Evolutionary conservation across 2,329 filamentous ascomycete genomes (phyloP).

Genomic region (Penicillium sp.): DNA sequence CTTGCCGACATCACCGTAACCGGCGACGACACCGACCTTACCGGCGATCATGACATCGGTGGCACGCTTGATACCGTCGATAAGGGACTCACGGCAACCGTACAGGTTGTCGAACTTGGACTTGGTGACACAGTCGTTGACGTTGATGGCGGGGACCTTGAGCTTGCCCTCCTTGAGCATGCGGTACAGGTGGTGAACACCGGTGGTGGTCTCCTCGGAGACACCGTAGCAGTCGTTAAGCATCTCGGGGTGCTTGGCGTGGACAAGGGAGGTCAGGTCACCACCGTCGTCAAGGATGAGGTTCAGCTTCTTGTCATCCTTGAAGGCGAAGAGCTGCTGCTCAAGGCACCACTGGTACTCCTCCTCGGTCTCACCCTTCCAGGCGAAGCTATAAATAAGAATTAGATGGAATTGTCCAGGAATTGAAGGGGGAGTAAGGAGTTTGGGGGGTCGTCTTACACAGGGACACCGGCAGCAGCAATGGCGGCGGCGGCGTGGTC

Average conservation of each 20-base stretch:
- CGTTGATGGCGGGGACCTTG: slow-evolving; percentile 94
- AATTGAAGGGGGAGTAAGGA: neutral
- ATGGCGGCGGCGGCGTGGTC: slow-evolving; percentile 98
- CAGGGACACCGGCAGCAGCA: slow-evolving; percentile 87
- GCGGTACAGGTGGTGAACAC: slow-evolving; percentile 98
- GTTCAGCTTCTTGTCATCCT: slow-evolving; percentile 95
- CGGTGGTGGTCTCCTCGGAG: slow-evolving; percentile 99
- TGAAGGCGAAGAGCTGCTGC: slow-evolving; percentile 95
- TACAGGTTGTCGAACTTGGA: slow-evolving; percentile 99
- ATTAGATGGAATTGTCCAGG: slow-evolving; percentile 7
- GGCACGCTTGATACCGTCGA: slow-evolving; percentile 99
- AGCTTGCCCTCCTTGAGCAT: slow-evolving; percentile 93
- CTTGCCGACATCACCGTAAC: slow-evolving; percentile 99
- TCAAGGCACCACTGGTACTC: slow-evolving; percentile 99
- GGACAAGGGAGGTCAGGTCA: slow-evolving; percentile 93
- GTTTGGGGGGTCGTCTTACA: slow-evolving; percentile 56
- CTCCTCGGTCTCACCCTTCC: slow-evolving; percentile 96
- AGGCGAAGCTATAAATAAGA: slow-evolving; percentile 59
- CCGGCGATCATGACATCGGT: slow-evolving; percentile 99
- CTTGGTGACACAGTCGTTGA: slow-evolving; percentile 99
- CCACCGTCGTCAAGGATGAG: slow-evolving; percentile 98
- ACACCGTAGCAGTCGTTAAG: slow-evolving; percentile 98
- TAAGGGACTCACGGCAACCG: slow-evolving; percentile 97
- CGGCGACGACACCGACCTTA: slow-evolving; percentile 96
- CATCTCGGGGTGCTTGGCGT: slow-evolving; percentile 98